phyloP scores from a whole-genome alignment of 495 filamentous ascomycete species.

The Penicillium taxi region DNA sequence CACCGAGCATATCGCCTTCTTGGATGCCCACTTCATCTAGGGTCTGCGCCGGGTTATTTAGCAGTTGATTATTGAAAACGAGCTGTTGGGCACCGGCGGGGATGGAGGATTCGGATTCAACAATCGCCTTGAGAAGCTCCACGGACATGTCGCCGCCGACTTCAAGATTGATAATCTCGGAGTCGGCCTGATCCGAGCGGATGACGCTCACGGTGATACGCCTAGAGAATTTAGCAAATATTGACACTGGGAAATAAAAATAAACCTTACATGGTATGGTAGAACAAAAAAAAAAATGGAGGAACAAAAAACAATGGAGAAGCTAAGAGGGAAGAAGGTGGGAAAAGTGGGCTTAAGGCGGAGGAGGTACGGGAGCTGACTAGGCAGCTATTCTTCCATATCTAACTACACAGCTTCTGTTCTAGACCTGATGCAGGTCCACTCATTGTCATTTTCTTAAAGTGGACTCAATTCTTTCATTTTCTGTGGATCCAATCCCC shows the following conservation, averaged over 20 bases:
- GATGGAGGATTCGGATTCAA: slow-evolving; percentile 56
- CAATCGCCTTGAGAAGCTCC: slow-evolving; percentile 75
- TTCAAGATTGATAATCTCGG: slow-evolving; percentile 76
- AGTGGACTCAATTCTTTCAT: too few species aligned
- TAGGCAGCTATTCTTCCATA: too few species aligned
- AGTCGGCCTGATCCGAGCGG: slow-evolving; percentile 60
- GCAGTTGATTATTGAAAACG: slow-evolving; percentile 82
- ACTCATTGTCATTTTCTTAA: too few species aligned
- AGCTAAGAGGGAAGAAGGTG: slow-evolving; percentile 1
- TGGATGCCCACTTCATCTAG: slow-evolving; percentile 72
- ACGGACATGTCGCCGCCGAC: slow-evolving; percentile 79
- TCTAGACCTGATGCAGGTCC: slow-evolving; percentile 6
- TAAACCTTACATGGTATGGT: neutral
- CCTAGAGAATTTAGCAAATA: slow-evolving; percentile 33
- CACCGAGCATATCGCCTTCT: slow-evolving; percentile 87
- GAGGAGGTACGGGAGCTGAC: too few species aligned
- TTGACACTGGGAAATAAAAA: slow-evolving; percentile 1
- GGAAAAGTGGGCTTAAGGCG: too few species aligned
- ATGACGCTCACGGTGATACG: slow-evolving; percentile 83
- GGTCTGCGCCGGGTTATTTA: slow-evolving; percentile 68
- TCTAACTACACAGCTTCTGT: neutral
- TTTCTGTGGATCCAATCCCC: too few species aligned
- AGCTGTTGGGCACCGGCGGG: slow-evolving; percentile 46
- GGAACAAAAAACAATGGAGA: slow-evolving; percentile 1
- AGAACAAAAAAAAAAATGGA: neutral